Conservation (phyloP, 768 basidiomycete species). For the Suillus occidentalis region DNA sequence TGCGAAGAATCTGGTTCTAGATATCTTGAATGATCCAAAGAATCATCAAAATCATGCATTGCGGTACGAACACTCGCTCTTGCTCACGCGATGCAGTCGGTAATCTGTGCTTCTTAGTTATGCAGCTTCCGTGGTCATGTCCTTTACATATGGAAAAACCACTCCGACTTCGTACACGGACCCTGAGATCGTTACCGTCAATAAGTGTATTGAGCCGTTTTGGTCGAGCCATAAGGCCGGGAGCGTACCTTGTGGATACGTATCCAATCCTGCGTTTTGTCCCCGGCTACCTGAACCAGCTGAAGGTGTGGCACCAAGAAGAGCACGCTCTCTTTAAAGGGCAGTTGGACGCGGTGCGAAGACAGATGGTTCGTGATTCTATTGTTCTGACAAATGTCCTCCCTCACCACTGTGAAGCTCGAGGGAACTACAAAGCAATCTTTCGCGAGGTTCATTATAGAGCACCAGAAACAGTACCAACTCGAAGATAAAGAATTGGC, state of each 20-base stretch:
- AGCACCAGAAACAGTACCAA: constrained; percentile 32
- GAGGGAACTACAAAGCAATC: constrained; percentile 27
- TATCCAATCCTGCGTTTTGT: constrained; percentile 24
- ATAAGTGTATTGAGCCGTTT: constrained; percentile 27
- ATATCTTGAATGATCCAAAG: neutral
- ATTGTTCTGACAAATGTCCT: no score
- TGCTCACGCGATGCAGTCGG: neutral
- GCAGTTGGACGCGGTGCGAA: constrained; percentile 30
- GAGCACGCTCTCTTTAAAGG: constrained; percentile 35
- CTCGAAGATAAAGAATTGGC: constrained; percentile 36
- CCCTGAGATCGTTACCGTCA: constrained; percentile 33
- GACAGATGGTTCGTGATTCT: constrained; percentile 26
- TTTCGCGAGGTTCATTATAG: constrained; percentile 39
- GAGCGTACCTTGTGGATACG: constrained; percentile 28
- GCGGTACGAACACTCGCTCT: neutral
- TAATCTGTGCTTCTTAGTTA: neutral
- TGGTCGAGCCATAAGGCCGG: constrained; percentile 22
- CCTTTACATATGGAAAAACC: neutral
- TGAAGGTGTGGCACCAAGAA: constrained; percentile 52
- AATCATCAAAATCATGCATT: neutral
- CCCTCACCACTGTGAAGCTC: constrained; percentile 16
- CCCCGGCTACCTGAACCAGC: constrained; percentile 43
- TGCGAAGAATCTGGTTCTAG: neutral
- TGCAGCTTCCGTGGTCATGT: neutral
- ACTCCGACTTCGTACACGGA: constrained; percentile 38